Evolutionary conservation across 1,139 yeast species (phyloP), one percentile per base, ranked within the genome.

Genomic region (Groenewaldozyma auringiensis): DNA sequence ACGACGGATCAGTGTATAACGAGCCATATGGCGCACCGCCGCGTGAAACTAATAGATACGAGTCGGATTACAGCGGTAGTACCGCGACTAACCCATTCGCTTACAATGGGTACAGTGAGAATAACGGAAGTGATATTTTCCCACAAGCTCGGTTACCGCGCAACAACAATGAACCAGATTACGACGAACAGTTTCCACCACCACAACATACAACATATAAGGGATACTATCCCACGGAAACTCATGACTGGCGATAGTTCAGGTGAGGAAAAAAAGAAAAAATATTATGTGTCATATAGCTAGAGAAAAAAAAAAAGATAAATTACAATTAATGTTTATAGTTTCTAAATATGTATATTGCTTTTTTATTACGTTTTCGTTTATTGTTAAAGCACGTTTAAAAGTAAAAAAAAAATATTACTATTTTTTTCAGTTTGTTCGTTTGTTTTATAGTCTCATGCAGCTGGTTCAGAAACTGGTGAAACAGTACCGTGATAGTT

Each of bases 91-190:
- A 20, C 21, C 22, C 38, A 8, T 35, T 9, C 38, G n/a, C 14
- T 13, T n/a, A 29, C 17, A 14, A 43, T 22, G 20, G 33, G 9
- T 37, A 14, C 21, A 25, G 37, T 13, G 29, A 37, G 3, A 37
- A 39, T 31, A 39, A 27, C 32, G 38, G 34, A 38, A 43, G 36
- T 16, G 58, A 54, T 8, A 47, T 39, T 8, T 55, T 54, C 51
- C 59, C 59, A 3, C 56, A 48, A 35, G 58, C 59, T 2, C 40
- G 54, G 31, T 43, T 55, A 17, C 53, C 59, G 14, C 45, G 58
- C 17, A 35, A 35, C 25, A 14, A 14, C 13, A 18, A 14, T 6
- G 22, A 35, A 9, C 21, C 8, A 14, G 36, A 32, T 16, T 9
- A n/a, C 6, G 36, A 32, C 17, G 31, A 25, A 8, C 36, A 16